Conservation (phyloP, 257 asterid genomes). For the Ocimum tenuiflorum region DNA sequence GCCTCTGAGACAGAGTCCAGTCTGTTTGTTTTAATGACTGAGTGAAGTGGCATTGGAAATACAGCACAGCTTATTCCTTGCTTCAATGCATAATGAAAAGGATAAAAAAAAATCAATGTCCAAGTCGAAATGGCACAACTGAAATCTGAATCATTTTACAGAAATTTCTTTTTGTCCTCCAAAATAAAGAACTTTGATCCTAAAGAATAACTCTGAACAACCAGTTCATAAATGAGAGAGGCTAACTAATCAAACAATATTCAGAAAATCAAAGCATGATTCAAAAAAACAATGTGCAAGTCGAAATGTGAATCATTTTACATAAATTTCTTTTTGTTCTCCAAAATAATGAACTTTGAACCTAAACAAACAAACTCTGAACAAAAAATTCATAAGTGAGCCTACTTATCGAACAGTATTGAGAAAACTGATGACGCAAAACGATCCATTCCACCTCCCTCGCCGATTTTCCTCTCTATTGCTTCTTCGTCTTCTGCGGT, state of each 20-base stretch:
- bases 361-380: no score
- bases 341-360: neutral
- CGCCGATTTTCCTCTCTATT: conserved; percentile 19
- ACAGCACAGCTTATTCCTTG: neutral
- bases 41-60: conserved; percentile 26
- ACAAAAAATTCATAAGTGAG: neutral
- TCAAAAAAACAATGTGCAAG: neutral
- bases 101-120: no score
- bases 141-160: neutral
- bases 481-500: conserved; percentile 44
- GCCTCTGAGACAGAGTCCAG: neutral
- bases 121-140: neutral
- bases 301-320: neutral
- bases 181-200: neutral
- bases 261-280: no score
- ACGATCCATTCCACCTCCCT: neutral
- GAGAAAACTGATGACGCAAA: neutral
- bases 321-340: no score
- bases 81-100: neutral
- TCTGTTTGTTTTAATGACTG: conserved; percentile 30
- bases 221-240: no score
- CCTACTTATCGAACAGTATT: neutral
- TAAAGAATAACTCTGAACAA: neutral
- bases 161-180: no score
- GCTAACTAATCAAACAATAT: no score